Percentiles rank a stretch among this genome's conserved stretches.
These are phyloP conservation scores for Xylariomycetidae sp. DNA, from an alignment of 2,329 filamentous ascomycete genomes.

Conservation along the genomic window DNA sequence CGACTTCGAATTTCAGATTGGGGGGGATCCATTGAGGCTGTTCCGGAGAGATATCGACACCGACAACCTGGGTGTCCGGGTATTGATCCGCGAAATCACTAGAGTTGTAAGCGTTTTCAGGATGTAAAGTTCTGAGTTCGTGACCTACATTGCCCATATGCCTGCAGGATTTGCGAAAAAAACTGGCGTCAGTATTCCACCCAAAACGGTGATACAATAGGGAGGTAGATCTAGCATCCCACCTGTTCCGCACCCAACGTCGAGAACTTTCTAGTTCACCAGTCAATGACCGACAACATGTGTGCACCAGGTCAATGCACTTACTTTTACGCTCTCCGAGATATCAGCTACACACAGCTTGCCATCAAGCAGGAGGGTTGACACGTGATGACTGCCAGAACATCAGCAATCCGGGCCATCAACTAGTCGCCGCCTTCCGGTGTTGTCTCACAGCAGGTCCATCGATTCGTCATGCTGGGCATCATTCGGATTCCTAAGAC, in stretches of 20 bases:
- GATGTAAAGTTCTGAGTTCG: conserved; percentile 1
- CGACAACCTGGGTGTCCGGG: conserved; percentile 24
- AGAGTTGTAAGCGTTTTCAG: background rate
- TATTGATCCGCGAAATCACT: conserved; percentile 37
- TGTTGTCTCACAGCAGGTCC: conserved; percentile 22
- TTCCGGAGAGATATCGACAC: conserved; percentile 31
- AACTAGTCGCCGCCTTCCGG: background rate
- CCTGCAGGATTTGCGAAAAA: conserved; percentile 11
- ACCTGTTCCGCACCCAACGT: conserved; percentile 26
- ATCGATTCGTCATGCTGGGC: conserved; percentile 24
- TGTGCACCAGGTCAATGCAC: background rate
- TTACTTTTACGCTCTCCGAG: conserved; percentile 17
- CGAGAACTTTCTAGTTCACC: conserved; percentile 23
- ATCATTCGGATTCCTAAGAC: conserved; percentile 27
- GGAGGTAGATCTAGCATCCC: conserved; percentile 10
- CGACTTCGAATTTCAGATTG: conserved; percentile 28
- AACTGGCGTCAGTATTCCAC: background rate
- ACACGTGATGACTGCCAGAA: conserved; percentile 15
- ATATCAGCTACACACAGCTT: conserved; percentile 21
- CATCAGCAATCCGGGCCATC: background rate
- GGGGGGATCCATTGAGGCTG: conserved; percentile 36
- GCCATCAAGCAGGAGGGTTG: conserved; percentile 20
- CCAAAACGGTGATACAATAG: background rate
- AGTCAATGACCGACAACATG: background rate
- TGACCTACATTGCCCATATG: conserved; percentile 26